Evolutionary conservation across 352 stramenopile species (phyloP), one percentile per base, ranked within the genome.

Genomic region (Phytopythium montanum): DNA sequence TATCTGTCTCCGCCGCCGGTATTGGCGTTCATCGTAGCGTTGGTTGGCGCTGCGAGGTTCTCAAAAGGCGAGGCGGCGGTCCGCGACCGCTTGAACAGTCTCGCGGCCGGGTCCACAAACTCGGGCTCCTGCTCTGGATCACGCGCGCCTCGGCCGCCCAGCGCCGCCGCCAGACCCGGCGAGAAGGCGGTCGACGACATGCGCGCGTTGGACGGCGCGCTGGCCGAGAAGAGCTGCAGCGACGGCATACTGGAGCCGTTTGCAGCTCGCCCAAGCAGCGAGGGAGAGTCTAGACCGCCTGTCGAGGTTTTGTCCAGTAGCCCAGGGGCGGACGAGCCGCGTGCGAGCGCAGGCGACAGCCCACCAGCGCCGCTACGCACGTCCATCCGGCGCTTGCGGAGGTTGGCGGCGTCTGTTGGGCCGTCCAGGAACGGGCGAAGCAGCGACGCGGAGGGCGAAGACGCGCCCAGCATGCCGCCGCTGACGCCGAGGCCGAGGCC

Each of bases 41-140:
- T 36, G 18, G 2, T 61, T 58, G 21, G 10, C 44, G 10, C 13
- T 23, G 31, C 21, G 44, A 50, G 44, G 12, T 54, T 53, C 23
- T 67, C 65, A n/a, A 42, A 53, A 1, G 60, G 36, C 10, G 52
- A 34, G 49, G 66, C 26, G 46, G 62, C 26, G 42, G 62, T 45
- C 16, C 57, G 44, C 13, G 60, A 69, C 36, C 70, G 70, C 46
- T 79, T 79, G 56, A 64, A 67, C 14, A 65, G 54, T 23, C 64
- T 21, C 26, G 26, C 46, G 1, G 50, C 53, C 19, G 21, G 54
- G 9, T 48, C 54, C 28, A 65, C 41, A 33, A 71, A 49, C 28
- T 73, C 70, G 2, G 70, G 70, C 60, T 79, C 70, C 50, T 75
- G 70, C 42, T 75, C 70, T 18, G 61, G 67, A 48, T 79, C 68